phyloP scores from a whole-genome alignment of 345 rosid genomes.

The Populus davidiana region DNA sequence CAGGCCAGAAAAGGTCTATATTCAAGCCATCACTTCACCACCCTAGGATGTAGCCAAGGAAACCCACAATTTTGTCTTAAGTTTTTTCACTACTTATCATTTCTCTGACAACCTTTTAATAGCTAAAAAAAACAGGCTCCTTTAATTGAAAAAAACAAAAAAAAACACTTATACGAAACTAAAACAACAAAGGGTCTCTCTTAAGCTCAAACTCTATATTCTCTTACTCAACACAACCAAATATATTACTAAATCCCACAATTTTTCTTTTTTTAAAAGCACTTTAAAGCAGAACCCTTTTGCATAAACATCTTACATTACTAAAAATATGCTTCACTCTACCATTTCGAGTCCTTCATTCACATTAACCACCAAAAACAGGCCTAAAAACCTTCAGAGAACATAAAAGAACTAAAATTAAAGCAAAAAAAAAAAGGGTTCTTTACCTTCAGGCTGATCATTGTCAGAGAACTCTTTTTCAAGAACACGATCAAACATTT shows the following conservation, averaged over 20 bases:
- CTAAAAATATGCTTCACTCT: background rate
- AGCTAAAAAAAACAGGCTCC: background rate
- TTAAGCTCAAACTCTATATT: background rate
- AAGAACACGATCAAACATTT: conserved; percentile 91
- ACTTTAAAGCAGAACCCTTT: background rate
- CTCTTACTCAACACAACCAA: background rate
- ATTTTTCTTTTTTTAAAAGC: background rate
- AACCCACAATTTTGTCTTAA: too few species aligned
- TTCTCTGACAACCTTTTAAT: background rate
- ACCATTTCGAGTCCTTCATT: background rate
- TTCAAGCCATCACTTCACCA: too few species aligned
- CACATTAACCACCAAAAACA: background rate
- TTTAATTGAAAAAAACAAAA: too few species aligned
- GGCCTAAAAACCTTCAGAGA: background rate
- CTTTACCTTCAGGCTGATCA: conserved; percentile 83
- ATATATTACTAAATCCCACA: background rate
- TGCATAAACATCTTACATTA: background rate
- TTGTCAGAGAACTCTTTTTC: conserved; percentile 92
- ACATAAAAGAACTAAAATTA: background rate
- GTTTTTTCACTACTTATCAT: too few species aligned
- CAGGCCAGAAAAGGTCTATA: too few species aligned
- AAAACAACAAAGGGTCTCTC: background rate
- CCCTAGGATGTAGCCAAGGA: too few species aligned
- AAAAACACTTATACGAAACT: background rate
- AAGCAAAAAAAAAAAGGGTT: background rate